phyloP scores from a whole-genome alignment of 108 stramenopile species.

The Nitzschia sp. region DNA sequence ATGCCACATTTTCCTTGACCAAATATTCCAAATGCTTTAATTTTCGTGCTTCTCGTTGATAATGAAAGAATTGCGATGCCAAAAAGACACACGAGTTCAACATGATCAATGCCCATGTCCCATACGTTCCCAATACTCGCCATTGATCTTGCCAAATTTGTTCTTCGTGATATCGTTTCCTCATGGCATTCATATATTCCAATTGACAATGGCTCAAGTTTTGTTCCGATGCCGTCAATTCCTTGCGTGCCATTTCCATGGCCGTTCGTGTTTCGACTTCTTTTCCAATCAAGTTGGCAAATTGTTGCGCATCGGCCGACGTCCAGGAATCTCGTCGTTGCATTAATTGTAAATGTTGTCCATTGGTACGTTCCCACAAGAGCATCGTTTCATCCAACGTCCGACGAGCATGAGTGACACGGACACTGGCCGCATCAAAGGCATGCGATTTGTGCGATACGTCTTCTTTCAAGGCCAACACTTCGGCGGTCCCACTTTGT shows the following conservation, averaged over 20 bases:
- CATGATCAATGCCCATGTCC: conserved; percentile 60
- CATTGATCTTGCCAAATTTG: conserved; percentile 75
- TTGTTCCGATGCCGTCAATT: conserved; percentile 36
- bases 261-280: conserved; percentile 41
- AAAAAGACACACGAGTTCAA: conserved; percentile 59
- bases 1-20: conserved; percentile 7
- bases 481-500: conserved; percentile 45
- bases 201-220: conserved; percentile 23
- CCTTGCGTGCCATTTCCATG: conserved; percentile 32
- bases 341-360: conserved; percentile 42
- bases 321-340: conserved; percentile 54
- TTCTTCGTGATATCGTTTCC: conserved; percentile 69
- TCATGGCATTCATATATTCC: conserved; percentile 57
- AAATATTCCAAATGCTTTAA: conserved; percentile 36
- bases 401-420: conserved; percentile 36
- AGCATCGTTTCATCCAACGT: conserved; percentile 29
- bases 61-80: conserved; percentile 43
- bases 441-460: conserved; percentile 37
- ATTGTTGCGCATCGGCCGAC: conserved; percentile 46
- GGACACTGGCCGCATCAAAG: conserved; percentile 41
- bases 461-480: conserved; percentile 41
- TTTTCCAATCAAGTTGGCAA: conserved; percentile 41
- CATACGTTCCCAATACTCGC: conserved; percentile 57
- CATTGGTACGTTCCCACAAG: conserved; percentile 40
- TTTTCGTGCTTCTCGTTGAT: conserved; percentile 32